phyloP scores from a whole-genome alignment of 345 rosid species.

The Eucalyptus erythrocorys region DNA sequence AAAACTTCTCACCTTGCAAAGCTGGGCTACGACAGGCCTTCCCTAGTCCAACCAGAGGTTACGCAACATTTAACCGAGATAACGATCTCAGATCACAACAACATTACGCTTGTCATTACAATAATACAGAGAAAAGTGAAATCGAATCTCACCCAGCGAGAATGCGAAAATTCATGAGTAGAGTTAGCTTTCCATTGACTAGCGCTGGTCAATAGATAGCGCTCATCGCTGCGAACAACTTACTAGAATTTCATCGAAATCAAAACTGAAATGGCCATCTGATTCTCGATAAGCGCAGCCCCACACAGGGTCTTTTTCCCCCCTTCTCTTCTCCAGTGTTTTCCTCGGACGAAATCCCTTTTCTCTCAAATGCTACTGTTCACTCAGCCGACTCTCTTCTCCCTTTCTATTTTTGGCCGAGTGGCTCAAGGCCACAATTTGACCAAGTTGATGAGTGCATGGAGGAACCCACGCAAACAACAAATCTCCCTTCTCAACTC shows the following conservation, averaged over 20 bases:
- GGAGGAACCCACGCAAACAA: background rate
- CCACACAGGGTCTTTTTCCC: background rate
- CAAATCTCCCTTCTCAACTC: background rate
- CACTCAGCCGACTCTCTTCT: background rate
- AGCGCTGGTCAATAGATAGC: background rate
- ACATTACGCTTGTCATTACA: background rate
- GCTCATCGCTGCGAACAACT: background rate
- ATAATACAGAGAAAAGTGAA: background rate
- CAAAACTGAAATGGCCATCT: background rate
- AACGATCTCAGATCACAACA: background rate
- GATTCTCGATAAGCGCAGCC: background rate
- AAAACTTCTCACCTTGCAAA: background rate
- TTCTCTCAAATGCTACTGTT: background rate
- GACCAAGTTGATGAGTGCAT: background rate
- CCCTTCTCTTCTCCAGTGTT: background rate
- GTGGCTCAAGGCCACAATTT: background rate
- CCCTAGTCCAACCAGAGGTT: background rate
- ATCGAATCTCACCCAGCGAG: background rate
- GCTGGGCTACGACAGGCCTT: background rate
- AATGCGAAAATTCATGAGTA: background rate
- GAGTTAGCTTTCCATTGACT: background rate
- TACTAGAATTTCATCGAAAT: background rate
- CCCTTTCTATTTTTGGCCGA: background rate
- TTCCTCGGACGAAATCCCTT: background rate
- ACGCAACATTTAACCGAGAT: background rate